Conservation (phyloP, 192 early-diverging fungal species). For the Pilobolus umbonatus region DNA sequence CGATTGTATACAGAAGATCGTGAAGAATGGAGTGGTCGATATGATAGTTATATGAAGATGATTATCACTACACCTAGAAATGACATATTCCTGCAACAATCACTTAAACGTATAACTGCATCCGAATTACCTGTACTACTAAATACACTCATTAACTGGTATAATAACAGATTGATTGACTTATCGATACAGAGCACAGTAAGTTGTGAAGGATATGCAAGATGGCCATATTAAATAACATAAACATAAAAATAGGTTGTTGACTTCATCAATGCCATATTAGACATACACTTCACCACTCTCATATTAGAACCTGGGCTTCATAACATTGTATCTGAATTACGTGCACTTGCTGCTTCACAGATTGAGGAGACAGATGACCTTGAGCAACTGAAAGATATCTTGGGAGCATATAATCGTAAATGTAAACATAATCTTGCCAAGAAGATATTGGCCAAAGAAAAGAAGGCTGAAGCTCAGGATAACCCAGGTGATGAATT, state of each 20-base stretch:
- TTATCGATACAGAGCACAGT: not conserved
- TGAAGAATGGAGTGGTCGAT: slow-evolving; percentile 7
- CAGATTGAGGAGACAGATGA: slow-evolving; percentile 28
- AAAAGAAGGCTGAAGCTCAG: slow-evolving; percentile 1
- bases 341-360: slow-evolving; percentile 25
- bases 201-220: not conserved
- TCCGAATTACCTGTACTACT: slow-evolving; percentile 40
- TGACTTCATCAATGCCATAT: slow-evolving; percentile 37
- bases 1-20: slow-evolving; percentile 8
- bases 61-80: slow-evolving; percentile 36
- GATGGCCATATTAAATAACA: not conserved
- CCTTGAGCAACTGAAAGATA: slow-evolving; percentile 36
- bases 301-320: slow-evolving; percentile 41
- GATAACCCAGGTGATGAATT: slow-evolving; percentile 19
- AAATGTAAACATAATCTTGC: slow-evolving; percentile 31
- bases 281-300: slow-evolving; percentile 48
- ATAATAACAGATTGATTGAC: slow-evolving; percentile 24
- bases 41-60: slow-evolving; percentile 30
- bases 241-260: slow-evolving; percentile 25
- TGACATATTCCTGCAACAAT: slow-evolving; percentile 49
- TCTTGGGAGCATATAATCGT: slow-evolving; percentile 39
- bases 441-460: slow-evolving; percentile 7
- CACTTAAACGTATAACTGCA: slow-evolving; percentile 36
- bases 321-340: slow-evolving; percentile 30
- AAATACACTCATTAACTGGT: slow-evolving; percentile 32